Conservation (phyloP, 2,329 filamentous ascomycete species). For the Sphaerostilbella broomeana region DNA sequence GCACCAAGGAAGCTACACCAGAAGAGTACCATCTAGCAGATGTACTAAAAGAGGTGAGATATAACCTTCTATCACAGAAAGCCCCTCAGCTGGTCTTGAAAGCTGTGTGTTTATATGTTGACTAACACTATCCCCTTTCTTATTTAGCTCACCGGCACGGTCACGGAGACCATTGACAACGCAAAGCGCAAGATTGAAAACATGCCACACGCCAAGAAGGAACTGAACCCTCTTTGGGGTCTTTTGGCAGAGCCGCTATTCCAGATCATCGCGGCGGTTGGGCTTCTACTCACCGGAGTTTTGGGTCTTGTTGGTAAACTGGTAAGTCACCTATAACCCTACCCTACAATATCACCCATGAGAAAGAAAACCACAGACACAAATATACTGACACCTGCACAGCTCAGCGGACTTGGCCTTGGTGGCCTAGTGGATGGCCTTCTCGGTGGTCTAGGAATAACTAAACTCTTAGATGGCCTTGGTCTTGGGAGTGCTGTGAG, state of each 20-base stretch:
- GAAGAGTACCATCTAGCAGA: conserved; percentile 84
- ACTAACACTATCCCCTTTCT: conserved; percentile 5
- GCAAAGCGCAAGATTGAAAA: conserved; percentile 83
- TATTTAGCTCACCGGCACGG: conserved; percentile 61
- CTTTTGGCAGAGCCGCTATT: conserved; percentile 78
- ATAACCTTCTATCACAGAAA: background rate
- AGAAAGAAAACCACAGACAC: background rate
- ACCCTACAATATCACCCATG: too few species aligned
- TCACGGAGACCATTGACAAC: conserved; percentile 77
- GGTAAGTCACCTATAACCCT: too few species aligned
- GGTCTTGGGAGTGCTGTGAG: conserved; percentile 51
- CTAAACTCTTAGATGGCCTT: conserved; percentile 66
- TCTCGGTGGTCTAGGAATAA: conserved; percentile 68
- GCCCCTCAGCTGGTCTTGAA: too few species aligned
- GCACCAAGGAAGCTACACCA: conserved; percentile 56
- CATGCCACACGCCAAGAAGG: conserved; percentile 93
- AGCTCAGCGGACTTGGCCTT: conserved; percentile 71
- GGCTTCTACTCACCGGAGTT: conserved; percentile 74
- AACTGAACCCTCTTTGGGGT: conserved; percentile 84
- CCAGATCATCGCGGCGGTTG: conserved; percentile 88
- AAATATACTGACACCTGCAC: background rate
- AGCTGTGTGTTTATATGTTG: conserved; percentile 4
- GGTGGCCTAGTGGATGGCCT: conserved; percentile 75
- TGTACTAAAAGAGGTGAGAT: conserved; percentile 63
- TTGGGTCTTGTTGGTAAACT: conserved; percentile 77